Percentiles rank a stretch among this genome's conserved stretches.
These are phyloP conservation scores for Pythium aquatile DNA, from an alignment of 352 stramenopile genomes.

Conservation along the genomic window DNA sequence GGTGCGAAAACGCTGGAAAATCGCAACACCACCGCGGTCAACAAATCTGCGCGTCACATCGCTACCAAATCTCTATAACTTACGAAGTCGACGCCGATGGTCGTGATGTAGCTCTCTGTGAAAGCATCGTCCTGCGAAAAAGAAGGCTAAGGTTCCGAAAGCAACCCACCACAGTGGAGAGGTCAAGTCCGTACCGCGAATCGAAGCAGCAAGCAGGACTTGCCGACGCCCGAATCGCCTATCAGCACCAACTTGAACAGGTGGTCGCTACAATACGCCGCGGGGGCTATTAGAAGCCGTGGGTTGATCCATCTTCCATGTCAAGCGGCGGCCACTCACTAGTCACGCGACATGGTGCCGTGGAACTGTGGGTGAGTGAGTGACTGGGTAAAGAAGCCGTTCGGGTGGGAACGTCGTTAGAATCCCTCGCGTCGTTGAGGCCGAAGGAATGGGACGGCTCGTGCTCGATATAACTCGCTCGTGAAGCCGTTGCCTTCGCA, in stretches of 20 bases:
- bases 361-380: conserved; percentile 1
- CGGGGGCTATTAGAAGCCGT: neutral
- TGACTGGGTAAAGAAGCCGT: conserved; percentile 5
- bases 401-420: neutral
- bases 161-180: neutral
- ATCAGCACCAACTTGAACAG: conserved; percentile 99
- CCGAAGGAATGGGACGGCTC: neutral
- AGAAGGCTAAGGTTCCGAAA: neutral
- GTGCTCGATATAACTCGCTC: conserved; percentile 12
- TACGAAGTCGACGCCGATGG: conserved; percentile 95
- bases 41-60: conserved; percentile 3
- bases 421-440: neutral
- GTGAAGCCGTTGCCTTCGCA: conserved; percentile 9
- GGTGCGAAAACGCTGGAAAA: conserved; percentile 90
- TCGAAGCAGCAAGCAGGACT: conserved; percentile 97
- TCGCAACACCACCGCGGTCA: conserved; percentile 18
- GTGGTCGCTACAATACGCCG: conserved; percentile 73
- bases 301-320: neutral
- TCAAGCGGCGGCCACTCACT: conserved; percentile 38
- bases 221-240: conserved; percentile 97
- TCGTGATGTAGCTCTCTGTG: conserved; percentile 98
- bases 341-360: conserved; percentile 72
- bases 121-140: conserved; percentile 92
- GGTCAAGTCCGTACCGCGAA: conserved; percentile 84
- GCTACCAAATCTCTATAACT: conserved; percentile 23